phyloP scores from a whole-genome alignment of 192 early-diverging fungal species.

The Phlyctochytrium arcticum region DNA sequence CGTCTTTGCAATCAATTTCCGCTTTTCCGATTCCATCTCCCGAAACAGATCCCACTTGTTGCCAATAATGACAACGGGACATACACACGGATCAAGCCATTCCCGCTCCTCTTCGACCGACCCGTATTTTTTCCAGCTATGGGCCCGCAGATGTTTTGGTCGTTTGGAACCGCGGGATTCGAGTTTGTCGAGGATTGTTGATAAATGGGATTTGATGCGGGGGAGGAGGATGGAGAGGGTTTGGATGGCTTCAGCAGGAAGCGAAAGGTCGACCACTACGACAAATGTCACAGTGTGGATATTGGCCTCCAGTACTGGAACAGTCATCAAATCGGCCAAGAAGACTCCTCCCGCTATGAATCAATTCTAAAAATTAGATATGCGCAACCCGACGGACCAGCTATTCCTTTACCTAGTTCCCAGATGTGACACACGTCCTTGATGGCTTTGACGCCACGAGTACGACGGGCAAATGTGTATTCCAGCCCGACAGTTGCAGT shows the following conservation, averaged over 20 bases:
- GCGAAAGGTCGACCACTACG: conserved; percentile 42
- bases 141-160: conserved; percentile 37
- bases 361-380: neutral
- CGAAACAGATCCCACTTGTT: conserved; percentile 43
- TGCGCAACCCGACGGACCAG: neutral
- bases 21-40: conserved; percentile 44
- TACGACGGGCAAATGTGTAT: conserved; percentile 47
- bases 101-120: conserved; percentile 20
- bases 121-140: conserved; percentile 41
- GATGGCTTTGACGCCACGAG: conserved; percentile 36
- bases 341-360: conserved; percentile 42
- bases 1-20: conserved; percentile 38
- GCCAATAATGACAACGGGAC: conserved; percentile 45
- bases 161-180: conserved; percentile 44
- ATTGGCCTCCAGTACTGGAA: conserved; percentile 48
- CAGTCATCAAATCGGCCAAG: conserved; percentile 36
- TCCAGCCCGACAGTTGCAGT: conserved; percentile 45
- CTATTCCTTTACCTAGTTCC: conserved; percentile 38
- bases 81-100: conserved; percentile 30
- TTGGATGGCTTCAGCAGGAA: conserved; percentile 31
- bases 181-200: conserved; percentile 35
- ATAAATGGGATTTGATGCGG: conserved; percentile 23
- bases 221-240: conserved; percentile 32
- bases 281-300: conserved; percentile 43
- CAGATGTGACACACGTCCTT: conserved; percentile 54